Percentiles rank a stretch among this genome's conserved stretches.
These are phyloP conservation scores for Scenedesmus sp. DNA, from an alignment of 163 green algal species.

Conservation along the genomic window DNA sequence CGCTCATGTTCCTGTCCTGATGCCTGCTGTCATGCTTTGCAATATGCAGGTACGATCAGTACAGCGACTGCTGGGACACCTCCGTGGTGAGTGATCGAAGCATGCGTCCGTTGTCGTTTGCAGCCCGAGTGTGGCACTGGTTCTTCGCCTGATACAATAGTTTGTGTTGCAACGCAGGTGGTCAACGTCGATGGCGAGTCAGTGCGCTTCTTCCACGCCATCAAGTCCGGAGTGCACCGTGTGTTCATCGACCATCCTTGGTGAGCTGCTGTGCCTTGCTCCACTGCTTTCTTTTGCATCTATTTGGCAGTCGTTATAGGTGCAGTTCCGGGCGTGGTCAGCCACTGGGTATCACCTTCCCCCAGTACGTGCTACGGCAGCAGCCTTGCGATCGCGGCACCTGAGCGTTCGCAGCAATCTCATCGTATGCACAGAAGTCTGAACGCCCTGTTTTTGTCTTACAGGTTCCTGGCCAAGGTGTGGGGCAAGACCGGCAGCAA, in stretches of 20 bases:
- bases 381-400: neutral
- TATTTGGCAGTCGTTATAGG: too few species aligned
- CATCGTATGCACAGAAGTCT: too few species aligned
- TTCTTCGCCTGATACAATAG: neutral
- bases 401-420: neutral
- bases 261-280: slow-evolving; percentile 45
- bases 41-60: slow-evolving; percentile 88
- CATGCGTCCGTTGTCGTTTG: neutral
- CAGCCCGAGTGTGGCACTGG: neutral
- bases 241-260: slow-evolving; percentile 96
- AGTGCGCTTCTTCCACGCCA: slow-evolving; percentile 95
- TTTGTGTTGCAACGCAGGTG: neutral
- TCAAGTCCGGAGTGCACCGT: slow-evolving; percentile 96
- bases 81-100: slow-evolving; percentile 62
- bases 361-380: neutral
- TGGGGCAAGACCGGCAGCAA: slow-evolving; percentile 97
- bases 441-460: neutral
- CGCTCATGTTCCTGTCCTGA: neutral
- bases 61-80: slow-evolving; percentile 96
- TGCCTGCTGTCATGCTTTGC: neutral
- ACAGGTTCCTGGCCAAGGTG: slow-evolving; percentile 92
- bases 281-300: too few species aligned
- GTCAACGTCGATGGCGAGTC: slow-evolving; percentile 89
- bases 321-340: neutral
- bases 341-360: neutral